These are phyloP conservation scores for Boletus rufocinnamomeus DNA, from an alignment of 768 basidiomycete species.

Conservation along the genomic window DNA sequence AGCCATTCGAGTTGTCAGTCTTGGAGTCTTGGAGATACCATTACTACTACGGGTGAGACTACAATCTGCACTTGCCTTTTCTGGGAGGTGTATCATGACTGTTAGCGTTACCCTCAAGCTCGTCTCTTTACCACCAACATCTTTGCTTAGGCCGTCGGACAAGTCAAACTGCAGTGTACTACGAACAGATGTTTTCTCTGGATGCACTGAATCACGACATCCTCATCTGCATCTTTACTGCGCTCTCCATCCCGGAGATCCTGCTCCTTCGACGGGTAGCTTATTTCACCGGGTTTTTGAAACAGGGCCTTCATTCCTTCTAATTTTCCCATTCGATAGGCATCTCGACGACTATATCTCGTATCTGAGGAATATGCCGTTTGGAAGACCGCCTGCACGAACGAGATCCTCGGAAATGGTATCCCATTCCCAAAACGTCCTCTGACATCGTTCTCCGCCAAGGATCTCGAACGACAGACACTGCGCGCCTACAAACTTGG, in stretches of 20 bases:
- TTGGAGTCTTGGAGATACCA: neutral
- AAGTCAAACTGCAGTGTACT: neutral
- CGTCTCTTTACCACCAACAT: neutral
- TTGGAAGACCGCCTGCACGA: conserved; percentile 54
- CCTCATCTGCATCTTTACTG: conserved; percentile 38
- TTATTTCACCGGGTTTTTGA: neutral
- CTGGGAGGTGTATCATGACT: neutral
- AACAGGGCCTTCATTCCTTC: neutral
- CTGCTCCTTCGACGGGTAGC: conserved; percentile 45
- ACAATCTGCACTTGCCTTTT: conserved; percentile 22
- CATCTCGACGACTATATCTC: conserved; percentile 47
- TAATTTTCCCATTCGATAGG: conserved; percentile 35
- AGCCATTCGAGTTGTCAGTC: conserved; percentile 27
- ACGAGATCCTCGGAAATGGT: conserved; percentile 44
- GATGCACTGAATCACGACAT: conserved; percentile 40
- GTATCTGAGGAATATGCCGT: conserved; percentile 53
- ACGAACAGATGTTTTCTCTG: conserved; percentile 23
- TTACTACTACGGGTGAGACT: neutral
- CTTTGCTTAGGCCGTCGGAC: neutral
- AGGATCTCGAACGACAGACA: conserved; percentile 49
- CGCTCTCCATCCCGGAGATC: conserved; percentile 43
- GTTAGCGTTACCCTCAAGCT: neutral
- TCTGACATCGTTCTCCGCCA: conserved; percentile 38
- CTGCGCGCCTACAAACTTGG: conserved; percentile 49
- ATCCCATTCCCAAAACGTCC: conserved; percentile 51